A percentile compares a stretch with the other conserved stretches of the same genome.
These are phyloP conservation scores for Luffa aegyptiaca DNA, from an alignment of 306 rosid genomes.

Conservation along the genomic window DNA sequence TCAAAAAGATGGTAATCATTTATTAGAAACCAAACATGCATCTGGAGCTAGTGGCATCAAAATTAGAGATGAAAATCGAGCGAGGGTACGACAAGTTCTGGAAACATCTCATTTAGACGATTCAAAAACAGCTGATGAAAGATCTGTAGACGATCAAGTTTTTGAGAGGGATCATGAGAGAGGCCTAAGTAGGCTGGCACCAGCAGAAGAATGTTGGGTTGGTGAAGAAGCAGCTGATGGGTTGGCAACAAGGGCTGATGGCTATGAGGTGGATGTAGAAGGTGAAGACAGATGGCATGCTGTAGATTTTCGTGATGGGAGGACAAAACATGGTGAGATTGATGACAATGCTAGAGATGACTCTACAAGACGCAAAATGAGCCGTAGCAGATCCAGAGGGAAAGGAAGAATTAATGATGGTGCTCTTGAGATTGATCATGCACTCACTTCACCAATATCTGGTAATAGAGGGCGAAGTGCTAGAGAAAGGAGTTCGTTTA, in stretches of 20 bases:
- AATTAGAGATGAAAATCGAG: constrained; percentile 73
- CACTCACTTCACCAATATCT: constrained; percentile 65
- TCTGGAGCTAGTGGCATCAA: constrained; percentile 31
- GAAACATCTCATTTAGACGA: constrained; percentile 72
- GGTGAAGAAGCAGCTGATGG: constrained; percentile 46
- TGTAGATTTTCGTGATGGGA: constrained; percentile 61
- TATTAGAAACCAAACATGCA: constrained; percentile 50
- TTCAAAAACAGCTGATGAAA: constrained; percentile 48
- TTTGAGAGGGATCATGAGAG: constrained; percentile 52
- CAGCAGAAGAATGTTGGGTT: constrained; percentile 48
- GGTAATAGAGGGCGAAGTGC: constrained; percentile 50
- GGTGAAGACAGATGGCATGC: constrained; percentile 59
- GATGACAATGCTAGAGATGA: constrained; percentile 80
- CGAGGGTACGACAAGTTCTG: constrained; percentile 57
- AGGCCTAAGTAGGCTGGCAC: constrained; percentile 29
- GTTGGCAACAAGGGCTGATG: constrained; percentile 35
- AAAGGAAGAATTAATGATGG: constrained; percentile 77
- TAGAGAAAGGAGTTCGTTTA: constrained; percentile 48
- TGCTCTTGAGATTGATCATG: constrained; percentile 49
- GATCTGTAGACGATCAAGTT: constrained; percentile 48
- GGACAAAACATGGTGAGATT: constrained; percentile 45
- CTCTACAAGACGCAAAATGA: constrained; percentile 59
- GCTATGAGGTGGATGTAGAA: constrained; percentile 33
- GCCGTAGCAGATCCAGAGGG: constrained; percentile 63
- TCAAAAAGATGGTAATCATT: constrained; percentile 66